Evolutionary conservation across 495 filamentous ascomycete genomes (phyloP).

Genomic region (Trypethelium eluteriae): DNA sequence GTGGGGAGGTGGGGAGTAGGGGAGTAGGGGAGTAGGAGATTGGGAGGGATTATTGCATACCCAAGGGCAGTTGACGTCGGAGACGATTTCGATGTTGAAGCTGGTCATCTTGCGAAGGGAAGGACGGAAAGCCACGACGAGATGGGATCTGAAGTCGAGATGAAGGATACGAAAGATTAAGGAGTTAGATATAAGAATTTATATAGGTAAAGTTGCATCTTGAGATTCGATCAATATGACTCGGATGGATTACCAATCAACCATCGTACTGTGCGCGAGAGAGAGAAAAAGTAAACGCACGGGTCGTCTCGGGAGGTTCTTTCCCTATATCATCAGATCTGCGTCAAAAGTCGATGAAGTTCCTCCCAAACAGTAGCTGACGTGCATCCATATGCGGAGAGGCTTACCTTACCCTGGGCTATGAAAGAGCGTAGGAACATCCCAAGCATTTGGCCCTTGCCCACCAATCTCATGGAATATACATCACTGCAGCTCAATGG

Average conservation of each 20-base stretch:
- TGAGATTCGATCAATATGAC: too few relatives aligned
- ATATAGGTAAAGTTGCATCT: neutral
- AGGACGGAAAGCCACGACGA: slow-evolving; percentile 26
- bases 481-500: too few relatives aligned
- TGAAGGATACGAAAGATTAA: neutral
- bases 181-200: neutral
- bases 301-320: too few relatives aligned
- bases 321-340: too few relatives aligned
- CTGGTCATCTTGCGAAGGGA: slow-evolving; percentile 55
- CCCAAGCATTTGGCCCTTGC: too few relatives aligned
- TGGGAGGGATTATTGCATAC: neutral
- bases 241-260: neutral
- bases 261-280: neutral
- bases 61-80: slow-evolving; percentile 71
- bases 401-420: too few relatives aligned
- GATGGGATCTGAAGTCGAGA: neutral
- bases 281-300: too few relatives aligned
- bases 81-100: slow-evolving; percentile 69
- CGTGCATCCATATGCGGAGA: too few relatives aligned
- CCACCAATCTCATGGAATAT: too few relatives aligned
- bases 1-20: neutral
- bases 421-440: too few relatives aligned
- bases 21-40: neutral
- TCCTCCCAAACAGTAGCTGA: too few relatives aligned
- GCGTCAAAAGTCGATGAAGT: too few relatives aligned